Evolutionary conservation across 2,329 filamentous ascomycete species (phyloP).

Genomic region (Arachnomyces sp.): DNA sequence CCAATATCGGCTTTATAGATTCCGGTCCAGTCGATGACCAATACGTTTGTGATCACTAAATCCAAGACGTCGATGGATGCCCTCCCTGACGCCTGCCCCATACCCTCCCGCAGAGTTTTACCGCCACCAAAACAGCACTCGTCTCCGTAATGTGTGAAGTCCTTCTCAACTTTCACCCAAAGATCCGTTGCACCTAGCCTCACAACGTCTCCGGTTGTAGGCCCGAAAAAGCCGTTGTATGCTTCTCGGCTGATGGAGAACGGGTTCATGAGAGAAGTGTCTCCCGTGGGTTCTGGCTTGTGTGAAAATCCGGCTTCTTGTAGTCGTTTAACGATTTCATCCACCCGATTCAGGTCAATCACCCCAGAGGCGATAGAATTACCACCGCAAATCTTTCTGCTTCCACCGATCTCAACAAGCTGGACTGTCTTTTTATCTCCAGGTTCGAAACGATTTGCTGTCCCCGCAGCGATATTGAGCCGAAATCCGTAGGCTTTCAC

Average conservation of each 20-base stretch:
- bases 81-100: constrained; percentile 83
- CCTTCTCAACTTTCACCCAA: constrained; percentile 84
- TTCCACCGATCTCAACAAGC: constrained; percentile 79
- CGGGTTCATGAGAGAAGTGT: constrained; percentile 50
- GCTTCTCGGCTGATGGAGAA: constrained; percentile 68
- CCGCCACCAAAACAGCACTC: constrained; percentile 94
- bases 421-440: constrained; percentile 86
- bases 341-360: constrained; percentile 56
- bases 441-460: constrained; percentile 87
- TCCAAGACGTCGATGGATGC: constrained; percentile 67
- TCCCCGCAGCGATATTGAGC: constrained; percentile 84
- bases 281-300: constrained; percentile 55
- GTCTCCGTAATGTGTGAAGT: constrained; percentile 77
- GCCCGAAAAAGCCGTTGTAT: constrained; percentile 86
- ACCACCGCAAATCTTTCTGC: constrained; percentile 72
- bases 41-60: constrained; percentile 78
- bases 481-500: constrained; percentile 73
- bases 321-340: constrained; percentile 61
- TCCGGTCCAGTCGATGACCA: constrained; percentile 84
- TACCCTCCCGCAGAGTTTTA: constrained; percentile 87
- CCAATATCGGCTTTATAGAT: constrained; percentile 98
- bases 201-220: constrained; percentile 80
- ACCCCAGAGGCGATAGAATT: constrained; percentile 69
- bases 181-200: constrained; percentile 75
- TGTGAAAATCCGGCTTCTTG: constrained; percentile 72